These are phyloP conservation scores for Dentipellis fragilis DNA, from an alignment of 768 basidiomycete species.

Conservation along the genomic window DNA sequence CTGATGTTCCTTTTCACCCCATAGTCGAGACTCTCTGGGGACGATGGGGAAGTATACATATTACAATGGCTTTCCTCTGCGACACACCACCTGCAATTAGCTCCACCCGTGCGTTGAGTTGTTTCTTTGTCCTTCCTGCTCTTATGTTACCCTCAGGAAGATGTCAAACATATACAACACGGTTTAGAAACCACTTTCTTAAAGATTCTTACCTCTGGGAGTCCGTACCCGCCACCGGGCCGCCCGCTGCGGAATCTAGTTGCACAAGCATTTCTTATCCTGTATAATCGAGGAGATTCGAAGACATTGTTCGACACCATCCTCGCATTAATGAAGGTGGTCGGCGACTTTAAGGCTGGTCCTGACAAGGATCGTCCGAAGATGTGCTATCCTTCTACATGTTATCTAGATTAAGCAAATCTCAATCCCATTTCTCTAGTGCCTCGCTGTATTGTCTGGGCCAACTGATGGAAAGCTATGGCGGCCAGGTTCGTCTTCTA, in stretches of 20 bases:
- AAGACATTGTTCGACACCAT: constrained; percentile 81
- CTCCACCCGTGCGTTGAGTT: constrained; percentile 38
- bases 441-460: constrained; percentile 83
- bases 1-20: too few relatives aligned
- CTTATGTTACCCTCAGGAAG: constrained; percentile 33
- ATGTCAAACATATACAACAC: constrained; percentile 54
- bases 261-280: constrained; percentile 60
- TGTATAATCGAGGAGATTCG: constrained; percentile 78
- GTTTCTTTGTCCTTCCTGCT: neutral
- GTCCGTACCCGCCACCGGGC: constrained; percentile 74
- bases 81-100: constrained; percentile 44
- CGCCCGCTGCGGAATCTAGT: constrained; percentile 75
- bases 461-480: constrained; percentile 78
- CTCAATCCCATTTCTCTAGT: constrained; percentile 26
- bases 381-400: constrained; percentile 38
- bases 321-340: constrained; percentile 65
- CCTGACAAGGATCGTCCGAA: constrained; percentile 51
- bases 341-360: constrained; percentile 55
- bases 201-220: constrained; percentile 54
- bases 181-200: constrained; percentile 54
- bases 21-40: constrained; percentile 59
- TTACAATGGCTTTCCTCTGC: constrained; percentile 74
- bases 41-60: constrained; percentile 73
- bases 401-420: too few relatives aligned
- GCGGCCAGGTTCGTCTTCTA: constrained; percentile 56